Evolutionary conservation across 148 eudicot species (phyloP).

Genomic region (Heliamphora exappendiculata): DNA sequence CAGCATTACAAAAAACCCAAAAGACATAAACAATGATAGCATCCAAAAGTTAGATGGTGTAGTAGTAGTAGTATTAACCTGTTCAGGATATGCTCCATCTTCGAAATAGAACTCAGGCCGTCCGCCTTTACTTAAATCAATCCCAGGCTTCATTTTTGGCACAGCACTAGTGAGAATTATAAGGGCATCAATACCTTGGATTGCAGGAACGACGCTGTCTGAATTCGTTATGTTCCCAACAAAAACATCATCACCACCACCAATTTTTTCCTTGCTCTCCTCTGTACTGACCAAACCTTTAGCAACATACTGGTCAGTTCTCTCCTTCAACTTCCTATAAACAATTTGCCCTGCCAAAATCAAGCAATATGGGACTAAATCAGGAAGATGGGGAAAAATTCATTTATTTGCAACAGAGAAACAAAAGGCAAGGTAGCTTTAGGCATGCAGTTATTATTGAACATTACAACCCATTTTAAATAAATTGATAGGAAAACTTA

Average conservation of each 20-base stretch:
- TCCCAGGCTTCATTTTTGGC: conserved; percentile 87
- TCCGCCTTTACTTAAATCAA: conserved; percentile 62
- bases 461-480: not conserved
- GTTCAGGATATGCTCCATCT: conserved; percentile 80
- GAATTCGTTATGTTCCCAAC: conserved; percentile 65
- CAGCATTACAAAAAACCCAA: not conserved
- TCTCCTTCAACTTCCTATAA: conserved; percentile 78
- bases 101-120: conserved; percentile 80
- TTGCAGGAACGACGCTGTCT: conserved; percentile 61
- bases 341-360: conserved; percentile 67
- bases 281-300: conserved; percentile 79
- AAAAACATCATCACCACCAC: conserved; percentile 90
- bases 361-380: conserved; percentile 1
- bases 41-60: not conserved
- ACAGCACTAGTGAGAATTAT: conserved; percentile 92
- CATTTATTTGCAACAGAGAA: not conserved
- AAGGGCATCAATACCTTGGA: conserved; percentile 75
- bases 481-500: not conserved
- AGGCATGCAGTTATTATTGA: not conserved
- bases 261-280: conserved; percentile 80
- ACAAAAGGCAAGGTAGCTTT: not conserved
- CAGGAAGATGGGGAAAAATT: not conserved
- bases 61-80: conserved; percentile 32
- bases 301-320: conserved; percentile 51
- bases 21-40: not conserved